phyloP scores from a whole-genome alignment of 805 yeast species.

The Phaffomyces thermotolerans region DNA sequence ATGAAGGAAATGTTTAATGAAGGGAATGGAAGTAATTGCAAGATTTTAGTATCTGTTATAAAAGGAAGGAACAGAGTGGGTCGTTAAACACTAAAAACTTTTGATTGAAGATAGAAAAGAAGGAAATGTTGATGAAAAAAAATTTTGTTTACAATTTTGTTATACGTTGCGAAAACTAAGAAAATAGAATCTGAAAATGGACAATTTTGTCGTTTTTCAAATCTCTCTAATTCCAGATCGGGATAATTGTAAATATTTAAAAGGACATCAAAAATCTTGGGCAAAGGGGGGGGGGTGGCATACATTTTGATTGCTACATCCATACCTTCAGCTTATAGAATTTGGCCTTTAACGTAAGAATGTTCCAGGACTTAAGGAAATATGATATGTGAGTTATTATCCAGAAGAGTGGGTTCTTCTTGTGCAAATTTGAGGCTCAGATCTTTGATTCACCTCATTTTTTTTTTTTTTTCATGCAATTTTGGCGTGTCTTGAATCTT shows the following conservation, averaged over 20 bases:
- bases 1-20: background rate
- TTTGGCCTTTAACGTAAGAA: too few species aligned
- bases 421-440: too few species aligned
- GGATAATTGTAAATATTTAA: constrained; percentile 2
- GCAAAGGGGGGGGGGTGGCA: too few species aligned
- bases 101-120: background rate
- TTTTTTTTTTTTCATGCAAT: too few species aligned
- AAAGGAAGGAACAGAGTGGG: constrained; percentile 28
- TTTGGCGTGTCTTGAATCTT: too few species aligned
- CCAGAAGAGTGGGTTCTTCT: too few species aligned
- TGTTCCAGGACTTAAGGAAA: too few species aligned
- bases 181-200: background rate
- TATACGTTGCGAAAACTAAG: too few species aligned
- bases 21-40: constrained; percentile 4
- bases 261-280: background rate
- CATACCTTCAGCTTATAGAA: too few species aligned
- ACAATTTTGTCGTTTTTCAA: background rate
- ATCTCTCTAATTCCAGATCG: background rate
- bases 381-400: too few species aligned
- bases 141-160: constrained; percentile 2
- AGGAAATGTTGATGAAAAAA: constrained; percentile 4
- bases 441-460: too few species aligned
- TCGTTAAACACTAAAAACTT: constrained; percentile 5
- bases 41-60: constrained; percentile 20
- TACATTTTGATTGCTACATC: too few species aligned